Evolutionary conservation across 345 rosid genomes (phyloP).

Genomic region (Noccaea bulbosa): DNA sequence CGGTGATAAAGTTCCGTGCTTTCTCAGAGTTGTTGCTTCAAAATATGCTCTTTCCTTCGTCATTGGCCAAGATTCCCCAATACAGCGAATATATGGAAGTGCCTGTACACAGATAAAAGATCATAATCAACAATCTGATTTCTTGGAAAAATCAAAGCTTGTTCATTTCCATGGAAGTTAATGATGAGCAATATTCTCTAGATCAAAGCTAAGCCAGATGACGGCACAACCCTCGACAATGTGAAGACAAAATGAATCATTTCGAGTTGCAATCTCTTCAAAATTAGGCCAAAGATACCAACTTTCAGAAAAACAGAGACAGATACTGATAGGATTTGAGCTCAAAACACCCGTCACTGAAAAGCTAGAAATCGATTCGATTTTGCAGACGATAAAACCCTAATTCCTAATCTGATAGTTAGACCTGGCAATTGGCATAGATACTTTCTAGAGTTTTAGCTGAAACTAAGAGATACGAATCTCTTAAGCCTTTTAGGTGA

Average conservation of each 20-base stretch:
- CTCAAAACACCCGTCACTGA: not conserved
- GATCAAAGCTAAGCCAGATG: not conserved
- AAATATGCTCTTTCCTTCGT: conserved; percentile 92
- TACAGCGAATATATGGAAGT: conserved; percentile 83
- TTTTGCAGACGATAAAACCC: conserved; percentile 36
- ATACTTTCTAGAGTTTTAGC: not conserved
- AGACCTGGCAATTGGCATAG: too few relatives aligned
- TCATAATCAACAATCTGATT: not conserved
- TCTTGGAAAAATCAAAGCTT: conserved; percentile 23
- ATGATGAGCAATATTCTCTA: not conserved
- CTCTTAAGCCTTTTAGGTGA: not conserved
- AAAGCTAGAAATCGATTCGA: not conserved
- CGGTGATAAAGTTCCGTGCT: conserved; percentile 68
- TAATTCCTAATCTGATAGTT: not conserved
- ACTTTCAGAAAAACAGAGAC: conserved; percentile 11
- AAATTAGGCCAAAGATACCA: conserved; percentile 14
- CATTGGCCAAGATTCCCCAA: conserved; percentile 99
- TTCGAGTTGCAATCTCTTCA: not conserved
- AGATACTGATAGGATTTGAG: not conserved
- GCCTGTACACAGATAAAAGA: conserved; percentile 53
- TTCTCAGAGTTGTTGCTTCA: conserved; percentile 66
- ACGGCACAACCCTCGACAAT: not conserved
- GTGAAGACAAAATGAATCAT: not conserved
- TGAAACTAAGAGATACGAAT: conserved; percentile 1
- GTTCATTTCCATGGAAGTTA: conserved; percentile 8